phyloP scores from a whole-genome alignment of 805 yeast genomes.

The Priceomyces castillae region DNA sequence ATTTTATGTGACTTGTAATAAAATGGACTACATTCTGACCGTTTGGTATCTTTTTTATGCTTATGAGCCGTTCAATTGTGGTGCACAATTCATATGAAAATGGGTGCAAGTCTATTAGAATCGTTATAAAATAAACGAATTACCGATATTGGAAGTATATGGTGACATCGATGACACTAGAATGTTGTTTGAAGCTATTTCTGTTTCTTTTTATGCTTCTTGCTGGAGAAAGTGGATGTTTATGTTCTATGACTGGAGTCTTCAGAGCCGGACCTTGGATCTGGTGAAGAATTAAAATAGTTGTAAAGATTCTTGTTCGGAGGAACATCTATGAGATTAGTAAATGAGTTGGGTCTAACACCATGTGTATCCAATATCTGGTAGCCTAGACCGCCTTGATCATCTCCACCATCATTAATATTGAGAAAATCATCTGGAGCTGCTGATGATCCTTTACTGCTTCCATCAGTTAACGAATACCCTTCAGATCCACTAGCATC shows the following conservation, averaged over 20 bases:
- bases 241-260: background rate
- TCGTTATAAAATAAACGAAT: background rate
- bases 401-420: background rate
- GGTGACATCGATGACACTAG: too few species aligned
- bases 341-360: background rate
- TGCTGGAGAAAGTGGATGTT: background rate
- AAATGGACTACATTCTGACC: too few species aligned
- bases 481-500: conserved; percentile 3
- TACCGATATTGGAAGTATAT: background rate
- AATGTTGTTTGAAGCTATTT: too few species aligned
- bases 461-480: background rate
- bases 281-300: background rate
- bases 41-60: too few species aligned
- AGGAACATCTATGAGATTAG: background rate
- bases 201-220: background rate
- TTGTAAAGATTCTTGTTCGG: background rate
- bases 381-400: background rate
- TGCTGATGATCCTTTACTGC: background rate
- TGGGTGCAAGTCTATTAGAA: background rate
- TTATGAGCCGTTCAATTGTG: too few species aligned
- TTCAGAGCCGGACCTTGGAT: background rate
- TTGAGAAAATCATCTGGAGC: background rate
- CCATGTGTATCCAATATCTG: background rate
- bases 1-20: too few species aligned
- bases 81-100: too few species aligned